These are phyloP conservation scores for Lasiodiplodia sp. DNA, from an alignment of 2,329 filamentous ascomycete species.

Conservation along the genomic window DNA sequence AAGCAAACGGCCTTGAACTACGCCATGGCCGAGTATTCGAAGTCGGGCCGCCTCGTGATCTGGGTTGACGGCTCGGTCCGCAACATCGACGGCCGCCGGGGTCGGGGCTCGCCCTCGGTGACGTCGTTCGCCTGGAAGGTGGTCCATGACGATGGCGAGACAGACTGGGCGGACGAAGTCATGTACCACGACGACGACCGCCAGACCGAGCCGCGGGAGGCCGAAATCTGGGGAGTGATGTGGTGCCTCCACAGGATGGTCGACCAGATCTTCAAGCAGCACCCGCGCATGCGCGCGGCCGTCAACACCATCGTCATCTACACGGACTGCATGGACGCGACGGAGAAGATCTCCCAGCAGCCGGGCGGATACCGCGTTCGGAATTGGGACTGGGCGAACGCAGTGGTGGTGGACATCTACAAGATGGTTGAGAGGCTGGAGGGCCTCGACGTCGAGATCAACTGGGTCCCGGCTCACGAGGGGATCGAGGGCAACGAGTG, in stretches of 20 bases:
- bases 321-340: background rate
- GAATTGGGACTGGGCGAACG: background rate
- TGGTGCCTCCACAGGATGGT: background rate
- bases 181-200: background rate
- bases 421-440: background rate
- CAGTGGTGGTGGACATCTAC: background rate
- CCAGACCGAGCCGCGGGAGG: background rate
- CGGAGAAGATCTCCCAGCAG: background rate
- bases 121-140: background rate
- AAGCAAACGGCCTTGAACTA: background rate
- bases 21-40: background rate
- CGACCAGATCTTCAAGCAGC: background rate
- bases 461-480: background rate
- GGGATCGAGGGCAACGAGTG: slow-evolving; percentile 4
- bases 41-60: background rate
- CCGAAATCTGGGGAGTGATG: background rate
- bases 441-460: background rate
- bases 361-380: background rate
- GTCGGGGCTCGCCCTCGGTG: too few relatives aligned
- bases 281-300: background rate
- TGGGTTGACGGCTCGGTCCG: background rate
- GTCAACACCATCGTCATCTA: slow-evolving; percentile 2
- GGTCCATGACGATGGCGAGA: background rate
- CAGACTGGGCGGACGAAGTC: background rate
- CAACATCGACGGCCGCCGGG: background rate